Conservation (phyloP, 768 basidiomycete species). For the Serendipita sp. region DNA sequence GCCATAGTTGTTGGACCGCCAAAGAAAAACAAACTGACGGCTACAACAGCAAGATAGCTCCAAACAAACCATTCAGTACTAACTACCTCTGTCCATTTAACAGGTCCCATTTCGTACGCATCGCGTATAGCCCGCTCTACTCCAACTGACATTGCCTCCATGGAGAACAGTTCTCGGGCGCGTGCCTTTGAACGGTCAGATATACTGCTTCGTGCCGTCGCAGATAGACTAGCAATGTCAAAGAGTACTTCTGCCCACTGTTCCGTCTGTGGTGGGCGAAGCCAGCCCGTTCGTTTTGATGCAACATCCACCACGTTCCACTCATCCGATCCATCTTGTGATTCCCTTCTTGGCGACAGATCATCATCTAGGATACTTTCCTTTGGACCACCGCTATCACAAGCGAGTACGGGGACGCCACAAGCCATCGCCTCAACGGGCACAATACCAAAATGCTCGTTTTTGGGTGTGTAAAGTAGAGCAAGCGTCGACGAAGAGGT, state of each 20-base stretch:
- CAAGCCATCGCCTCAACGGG: conserved; percentile 92
- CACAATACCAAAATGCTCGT: conserved; percentile 96
- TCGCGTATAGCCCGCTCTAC: conserved; percentile 40
- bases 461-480: conserved; percentile 82
- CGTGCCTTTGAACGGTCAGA: conserved; percentile 40
- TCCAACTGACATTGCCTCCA: conserved; percentile 53
- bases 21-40: not conserved
- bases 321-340: not conserved
- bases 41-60: not conserved
- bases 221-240: conserved; percentile 30
- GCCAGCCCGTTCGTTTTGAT: conserved; percentile 54
- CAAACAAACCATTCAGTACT: not conserved
- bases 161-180: conserved; percentile 52
- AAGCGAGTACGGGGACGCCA: conserved; percentile 79
- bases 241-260: conserved; percentile 57
- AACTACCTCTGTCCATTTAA: conserved; percentile 10
- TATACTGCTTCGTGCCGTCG: conserved; percentile 27
- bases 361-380: conserved; percentile 57
- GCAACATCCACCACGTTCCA: not conserved
- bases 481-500: conserved; percentile 47
- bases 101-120: conserved; percentile 40
- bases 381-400: conserved; percentile 74
- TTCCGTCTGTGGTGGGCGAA: conserved; percentile 42
- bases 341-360: conserved; percentile 10
- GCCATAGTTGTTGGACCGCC: not conserved